A percentile compares a stretch with the other conserved stretches of the same genome.
Evolutionary conservation across 2,329 filamentous ascomycete species (phyloP).

Genomic region (Tolypocladium endophyticum): DNA sequence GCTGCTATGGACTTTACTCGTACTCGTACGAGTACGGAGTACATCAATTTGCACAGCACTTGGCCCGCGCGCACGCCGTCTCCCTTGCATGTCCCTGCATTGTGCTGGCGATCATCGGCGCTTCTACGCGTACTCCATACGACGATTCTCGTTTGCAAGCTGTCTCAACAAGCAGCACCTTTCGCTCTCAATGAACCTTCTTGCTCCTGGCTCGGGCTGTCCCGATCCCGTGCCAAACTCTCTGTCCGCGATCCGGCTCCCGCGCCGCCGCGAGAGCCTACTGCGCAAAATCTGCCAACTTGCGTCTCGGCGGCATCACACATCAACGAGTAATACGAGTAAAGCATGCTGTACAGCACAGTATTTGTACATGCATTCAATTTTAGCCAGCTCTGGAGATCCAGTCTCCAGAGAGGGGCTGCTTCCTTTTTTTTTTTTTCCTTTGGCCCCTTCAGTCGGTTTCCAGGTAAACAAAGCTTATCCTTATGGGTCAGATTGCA

Average conservation of each 20-base stretch:
- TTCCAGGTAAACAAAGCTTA: conserved; percentile 3
- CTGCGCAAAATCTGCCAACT: neutral
- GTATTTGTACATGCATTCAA: neutral
- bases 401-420: neutral
- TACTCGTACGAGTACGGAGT: neutral
- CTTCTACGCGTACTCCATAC: too few species aligned
- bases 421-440: neutral
- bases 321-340: neutral
- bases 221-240: too few species aligned
- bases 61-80: neutral
- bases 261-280: too few species aligned
- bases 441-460: neutral
- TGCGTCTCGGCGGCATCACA: neutral
- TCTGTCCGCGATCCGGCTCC: too few species aligned
- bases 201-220: neutral
- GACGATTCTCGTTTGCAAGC: neutral
- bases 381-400: neutral
- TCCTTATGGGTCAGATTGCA: neutral
- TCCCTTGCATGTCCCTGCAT: neutral
- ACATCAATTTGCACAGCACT: neutral
- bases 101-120: neutral
- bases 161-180: neutral
- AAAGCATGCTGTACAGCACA: neutral
- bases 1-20: neutral
- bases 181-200: neutral